These are phyloP conservation scores for Coemansia javaensis DNA, from an alignment of 192 early-diverging fungal genomes.

Conservation along the genomic window DNA sequence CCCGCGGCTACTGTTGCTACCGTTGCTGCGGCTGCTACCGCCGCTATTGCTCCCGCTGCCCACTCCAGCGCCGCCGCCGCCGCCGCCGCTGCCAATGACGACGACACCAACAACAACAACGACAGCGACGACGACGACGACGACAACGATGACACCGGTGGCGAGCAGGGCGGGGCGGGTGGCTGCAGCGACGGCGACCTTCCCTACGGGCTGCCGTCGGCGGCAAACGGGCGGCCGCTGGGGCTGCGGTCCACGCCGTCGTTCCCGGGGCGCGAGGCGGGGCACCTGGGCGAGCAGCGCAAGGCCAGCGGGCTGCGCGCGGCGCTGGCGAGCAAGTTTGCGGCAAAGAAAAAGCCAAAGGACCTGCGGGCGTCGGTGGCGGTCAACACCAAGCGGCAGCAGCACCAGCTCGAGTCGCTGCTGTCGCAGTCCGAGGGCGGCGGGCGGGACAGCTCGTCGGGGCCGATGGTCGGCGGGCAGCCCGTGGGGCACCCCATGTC, in stretches of 20 bases:
- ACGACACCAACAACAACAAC: neutral
- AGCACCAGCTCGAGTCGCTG: slow-evolving; percentile 46
- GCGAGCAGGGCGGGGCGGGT: no score
- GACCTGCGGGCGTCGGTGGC: slow-evolving; percentile 23
- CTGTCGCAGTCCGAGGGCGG: slow-evolving; percentile 21
- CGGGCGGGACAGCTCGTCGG: slow-evolving; percentile 1
- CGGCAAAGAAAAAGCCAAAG: slow-evolving; percentile 36
- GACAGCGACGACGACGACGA: slow-evolving; percentile 5
- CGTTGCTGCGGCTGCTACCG: no score
- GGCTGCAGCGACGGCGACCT: slow-evolving; percentile 4
- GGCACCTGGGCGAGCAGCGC: slow-evolving; percentile 18
- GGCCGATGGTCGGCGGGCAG: slow-evolving; percentile 36
- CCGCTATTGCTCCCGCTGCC: no score
- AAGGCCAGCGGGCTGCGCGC: slow-evolving; percentile 35
- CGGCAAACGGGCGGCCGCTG: slow-evolving; percentile 28
- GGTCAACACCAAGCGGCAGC: slow-evolving; percentile 42
- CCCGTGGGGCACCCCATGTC: slow-evolving; percentile 45
- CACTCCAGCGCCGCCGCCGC: neutral
- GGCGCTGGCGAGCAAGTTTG: slow-evolving; percentile 38
- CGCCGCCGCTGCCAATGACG: no score
- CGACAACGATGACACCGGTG: no score
- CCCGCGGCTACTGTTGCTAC: no score
- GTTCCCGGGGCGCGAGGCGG: no score
- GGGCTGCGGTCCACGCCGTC: no score
- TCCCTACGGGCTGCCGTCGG: slow-evolving; percentile 39